Percentiles rank a stretch among this genome's conserved stretches.
phyloP scores from a whole-genome alignment of 2,329 filamentous ascomycete genomes.

The Sporothrix dimorphospora region DNA sequence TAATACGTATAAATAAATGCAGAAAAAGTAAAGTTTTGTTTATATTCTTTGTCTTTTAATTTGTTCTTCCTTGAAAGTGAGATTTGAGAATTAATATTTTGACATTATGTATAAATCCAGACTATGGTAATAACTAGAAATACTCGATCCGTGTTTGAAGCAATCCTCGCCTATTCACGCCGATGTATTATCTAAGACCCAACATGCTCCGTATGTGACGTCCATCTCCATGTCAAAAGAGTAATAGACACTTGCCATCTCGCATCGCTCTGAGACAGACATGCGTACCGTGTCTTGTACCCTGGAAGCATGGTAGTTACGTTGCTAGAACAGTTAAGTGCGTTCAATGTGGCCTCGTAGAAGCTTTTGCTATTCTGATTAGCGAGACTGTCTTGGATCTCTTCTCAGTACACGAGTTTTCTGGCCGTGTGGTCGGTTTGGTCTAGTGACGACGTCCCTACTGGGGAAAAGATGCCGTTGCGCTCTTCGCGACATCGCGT shows the following conservation, averaged over 20 bases:
- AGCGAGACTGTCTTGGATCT: constrained; percentile 1
- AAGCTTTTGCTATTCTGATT: neutral
- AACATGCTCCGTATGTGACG: neutral
- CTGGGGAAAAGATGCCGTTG: no score
- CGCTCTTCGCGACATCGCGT: no score
- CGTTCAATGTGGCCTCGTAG: neutral
- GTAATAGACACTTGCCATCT: neutral
- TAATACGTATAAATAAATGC: no score
- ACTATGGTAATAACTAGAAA: no score
- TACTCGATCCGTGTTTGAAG: neutral
- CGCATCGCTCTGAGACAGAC: neutral
- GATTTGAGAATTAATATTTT: no score
- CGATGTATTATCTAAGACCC: neutral
- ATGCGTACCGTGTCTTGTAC: neutral
- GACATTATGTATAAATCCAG: no score
- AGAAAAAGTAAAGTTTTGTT: no score
- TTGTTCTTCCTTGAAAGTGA: no score
- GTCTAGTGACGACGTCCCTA: no score
- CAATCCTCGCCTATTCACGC: constrained; percentile 9
- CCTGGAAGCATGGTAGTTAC: neutral
- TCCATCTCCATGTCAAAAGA: neutral
- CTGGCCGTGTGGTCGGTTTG: neutral
- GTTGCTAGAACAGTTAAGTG: neutral
- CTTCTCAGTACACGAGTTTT: no score
- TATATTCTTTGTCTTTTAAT: no score